Evolutionary conservation across 169 alveolate genomes (phyloP).

Genomic region (Babesia ovis): DNA sequence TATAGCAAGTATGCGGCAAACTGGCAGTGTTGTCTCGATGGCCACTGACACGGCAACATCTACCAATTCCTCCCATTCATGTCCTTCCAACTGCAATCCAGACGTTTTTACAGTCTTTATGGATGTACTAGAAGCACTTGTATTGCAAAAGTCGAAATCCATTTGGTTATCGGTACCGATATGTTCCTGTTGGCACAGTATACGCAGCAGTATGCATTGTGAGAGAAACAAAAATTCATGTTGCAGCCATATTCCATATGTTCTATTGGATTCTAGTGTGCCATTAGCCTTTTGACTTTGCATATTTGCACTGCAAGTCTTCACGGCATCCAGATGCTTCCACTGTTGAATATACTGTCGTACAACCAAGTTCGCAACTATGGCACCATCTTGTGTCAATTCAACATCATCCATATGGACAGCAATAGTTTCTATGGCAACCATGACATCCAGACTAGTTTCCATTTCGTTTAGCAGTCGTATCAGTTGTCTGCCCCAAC

Average conservation of each 20-base stretch:
- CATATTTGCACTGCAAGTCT: not conserved
- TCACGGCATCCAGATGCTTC: constrained; percentile 4
- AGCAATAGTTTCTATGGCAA: constrained; percentile 2
- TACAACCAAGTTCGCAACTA: not conserved
- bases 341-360: constrained; percentile 2
- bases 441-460: not conserved
- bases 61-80: constrained; percentile 16
- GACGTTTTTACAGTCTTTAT: not conserved
- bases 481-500: not conserved
- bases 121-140: too few relatives aligned
- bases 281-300: not conserved
- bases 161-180: not conserved
- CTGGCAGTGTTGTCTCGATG: constrained; percentile 23
- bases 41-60: constrained; percentile 28
- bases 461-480: not conserved
- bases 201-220: not conserved
- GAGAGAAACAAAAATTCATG: constrained; percentile 21
- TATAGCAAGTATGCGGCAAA: constrained; percentile 44
- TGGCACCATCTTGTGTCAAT: not conserved
- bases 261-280: not conserved
- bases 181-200: constrained; percentile 12
- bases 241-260: constrained; percentile 21
- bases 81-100: not conserved
- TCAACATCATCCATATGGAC: constrained; percentile 8
- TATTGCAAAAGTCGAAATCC: not conserved